Percentiles rank a stretch among this genome's conserved stretches.
These are phyloP conservation scores for Geotrichum ghanense DNA, from an alignment of 805 yeast species.

Conservation along the genomic window DNA sequence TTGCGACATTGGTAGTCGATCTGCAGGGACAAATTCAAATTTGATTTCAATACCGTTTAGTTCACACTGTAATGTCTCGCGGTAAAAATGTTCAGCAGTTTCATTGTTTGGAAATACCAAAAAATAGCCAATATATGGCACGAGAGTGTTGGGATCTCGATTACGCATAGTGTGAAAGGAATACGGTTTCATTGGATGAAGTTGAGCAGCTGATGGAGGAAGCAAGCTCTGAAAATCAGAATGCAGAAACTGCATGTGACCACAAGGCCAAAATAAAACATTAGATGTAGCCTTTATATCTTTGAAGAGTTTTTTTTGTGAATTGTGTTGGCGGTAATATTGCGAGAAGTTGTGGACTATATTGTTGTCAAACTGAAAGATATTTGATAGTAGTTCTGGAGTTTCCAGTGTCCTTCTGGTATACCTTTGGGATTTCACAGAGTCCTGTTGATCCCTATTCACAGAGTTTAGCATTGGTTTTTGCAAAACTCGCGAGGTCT, in stretches of 20 bases:
- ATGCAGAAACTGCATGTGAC: constrained; percentile 20
- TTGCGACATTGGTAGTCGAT: not conserved
- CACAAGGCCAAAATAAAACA: constrained; percentile 25
- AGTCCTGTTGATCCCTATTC: too few species aligned
- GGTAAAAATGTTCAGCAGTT: constrained; percentile 41
- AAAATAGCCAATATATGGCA: constrained; percentile 39
- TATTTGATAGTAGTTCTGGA: too few species aligned
- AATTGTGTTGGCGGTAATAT: not conserved
- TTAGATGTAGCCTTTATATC: constrained; percentile 12
- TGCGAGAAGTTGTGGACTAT: too few species aligned
- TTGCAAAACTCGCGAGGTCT: too few species aligned
- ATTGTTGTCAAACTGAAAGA: too few species aligned
- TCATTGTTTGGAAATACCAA: constrained; percentile 36
- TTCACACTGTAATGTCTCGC: constrained; percentile 37
- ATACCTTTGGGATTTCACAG: too few species aligned
- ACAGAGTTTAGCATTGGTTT: too few species aligned
- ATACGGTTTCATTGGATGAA: not conserved
- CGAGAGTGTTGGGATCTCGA: constrained; percentile 35
- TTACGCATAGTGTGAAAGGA: constrained; percentile 36
- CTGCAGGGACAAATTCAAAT: constrained; percentile 31
- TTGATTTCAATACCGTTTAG: constrained; percentile 40
- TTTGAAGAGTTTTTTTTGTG: not conserved
- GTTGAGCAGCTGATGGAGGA: constrained; percentile 16
- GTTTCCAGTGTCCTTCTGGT: too few species aligned
- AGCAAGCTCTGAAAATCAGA: constrained; percentile 24